Conservation (phyloP, 1,284 basidiomycete species). For the Retiboletus flavoniger region DNA sequence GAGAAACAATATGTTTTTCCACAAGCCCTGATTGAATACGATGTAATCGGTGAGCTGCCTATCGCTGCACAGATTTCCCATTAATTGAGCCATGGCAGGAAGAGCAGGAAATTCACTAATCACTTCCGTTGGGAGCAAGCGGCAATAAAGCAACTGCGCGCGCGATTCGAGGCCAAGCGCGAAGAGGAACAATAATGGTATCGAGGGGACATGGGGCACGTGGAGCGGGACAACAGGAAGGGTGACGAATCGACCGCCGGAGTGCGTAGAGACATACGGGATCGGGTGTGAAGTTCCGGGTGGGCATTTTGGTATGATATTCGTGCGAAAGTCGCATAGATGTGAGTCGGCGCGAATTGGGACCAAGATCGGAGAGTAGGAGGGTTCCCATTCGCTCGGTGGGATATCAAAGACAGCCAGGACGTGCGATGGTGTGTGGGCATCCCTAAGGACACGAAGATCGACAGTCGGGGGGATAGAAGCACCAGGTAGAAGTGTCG, state of each 20-base stretch:
- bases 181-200: slow-evolving; percentile 34
- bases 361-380: slow-evolving; percentile 42
- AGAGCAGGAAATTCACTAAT: slow-evolving; percentile 51
- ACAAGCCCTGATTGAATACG: slow-evolving; percentile 42
- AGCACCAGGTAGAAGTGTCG: slow-evolving; percentile 25
- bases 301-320: slow-evolving; percentile 35
- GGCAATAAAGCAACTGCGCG: slow-evolving; percentile 37
- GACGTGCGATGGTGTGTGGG: slow-evolving; percentile 48
- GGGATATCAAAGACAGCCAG: slow-evolving; percentile 43
- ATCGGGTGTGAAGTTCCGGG: slow-evolving; percentile 36
- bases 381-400: slow-evolving; percentile 32
- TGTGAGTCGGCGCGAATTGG: slow-evolving; percentile 47
- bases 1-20: slow-evolving; percentile 45
- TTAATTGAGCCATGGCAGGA: slow-evolving; percentile 50
- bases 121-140: slow-evolving; percentile 40
- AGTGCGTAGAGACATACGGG: slow-evolving; percentile 24
- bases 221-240: slow-evolving; percentile 34
- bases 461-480: slow-evolving; percentile 41
- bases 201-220: slow-evolving; percentile 35
- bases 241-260: slow-evolving; percentile 23
- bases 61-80: slow-evolving; percentile 34
- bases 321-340: slow-evolving; percentile 40
- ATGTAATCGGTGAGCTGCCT: slow-evolving; percentile 32
- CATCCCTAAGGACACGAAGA: slow-evolving; percentile 41
- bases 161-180: slow-evolving; percentile 34